Base-by-base conservation (phyloP, 2,329 filamentous ascomycete species). In the Plectosphaerella plurivora region DNA sequence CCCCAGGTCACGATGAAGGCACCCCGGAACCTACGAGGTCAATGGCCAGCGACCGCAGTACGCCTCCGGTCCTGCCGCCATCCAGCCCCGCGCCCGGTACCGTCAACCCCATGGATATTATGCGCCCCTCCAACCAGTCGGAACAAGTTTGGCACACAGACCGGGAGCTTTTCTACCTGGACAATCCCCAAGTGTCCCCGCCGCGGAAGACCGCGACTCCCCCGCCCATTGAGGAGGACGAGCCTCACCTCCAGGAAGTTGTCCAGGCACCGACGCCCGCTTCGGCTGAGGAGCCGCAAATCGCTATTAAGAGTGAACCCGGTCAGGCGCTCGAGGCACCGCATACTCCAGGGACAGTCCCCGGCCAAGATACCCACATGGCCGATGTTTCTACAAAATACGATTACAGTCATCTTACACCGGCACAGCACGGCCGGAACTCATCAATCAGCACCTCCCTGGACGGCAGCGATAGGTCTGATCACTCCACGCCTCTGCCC, bases 51-150 rank as follows among this genome's bases (percentile, higher is more conserved):
- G 37, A 12, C 15, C 18, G 24, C 24, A 16, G 10, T 9, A 55
- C 49, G 20, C 56, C 54, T 6, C 52, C 50, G 8, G 36, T 47
- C 64, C 63, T 18, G 63, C 68, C 45, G 63, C 69, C 12, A 51
- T 53, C 5, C 58, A 68, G 47, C 66, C 74, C 36, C 11, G 67
- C 71, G 2, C 71, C 73, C 3, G 75, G 74, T 35, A 80, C 76
- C 4, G 76, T 77, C 10, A 80, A 79, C 41, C 77, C 77, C 1
- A 78, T 78, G 72, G 75, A 78, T 47, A 73, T 81, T 28, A 79
- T 79, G 77, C 73, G 71, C 5, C 69, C 70, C 0, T 68, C 66
- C 12, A 72, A 67, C 39, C 58, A 61, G 9, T 61, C 64, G 25
- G 70, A 72, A 54, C 66, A 61, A 25, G 62, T 61, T 24, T 66